phyloP scores from a whole-genome alignment of 306 rosid genomes.

The Trifolium dubium region DNA sequence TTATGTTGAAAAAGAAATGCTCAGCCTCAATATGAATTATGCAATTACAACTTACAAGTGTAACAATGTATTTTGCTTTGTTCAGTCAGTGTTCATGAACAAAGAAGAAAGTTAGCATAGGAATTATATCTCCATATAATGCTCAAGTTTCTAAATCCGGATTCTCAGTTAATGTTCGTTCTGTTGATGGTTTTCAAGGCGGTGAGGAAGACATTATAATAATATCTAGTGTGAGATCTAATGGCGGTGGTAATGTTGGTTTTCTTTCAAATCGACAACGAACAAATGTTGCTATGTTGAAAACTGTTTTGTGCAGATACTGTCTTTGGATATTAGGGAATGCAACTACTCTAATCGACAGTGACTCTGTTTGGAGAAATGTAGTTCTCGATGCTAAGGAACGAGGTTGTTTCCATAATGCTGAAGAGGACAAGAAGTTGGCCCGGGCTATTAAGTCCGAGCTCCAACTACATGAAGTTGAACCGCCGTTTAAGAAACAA shows the following conservation, averaged over 20 bases:
- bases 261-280: constrained; percentile 55
- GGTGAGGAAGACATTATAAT: constrained; percentile 64
- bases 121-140: constrained; percentile 64
- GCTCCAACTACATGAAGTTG: constrained; percentile 8
- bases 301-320: constrained; percentile 42
- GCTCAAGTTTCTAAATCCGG: constrained; percentile 47
- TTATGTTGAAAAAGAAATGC: too few species aligned
- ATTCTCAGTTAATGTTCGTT: constrained; percentile 53
- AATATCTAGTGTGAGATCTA: constrained; percentile 48
- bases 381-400: constrained; percentile 50
- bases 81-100: background rate
- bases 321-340: constrained; percentile 61
- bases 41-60: background rate
- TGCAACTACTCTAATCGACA: constrained; percentile 43
- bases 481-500: background rate
- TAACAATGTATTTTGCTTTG: background rate
- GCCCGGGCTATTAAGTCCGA: constrained; percentile 36
- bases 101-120: constrained; percentile 55
- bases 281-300: constrained; percentile 58
- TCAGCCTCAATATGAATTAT: background rate
- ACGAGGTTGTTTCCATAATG: constrained; percentile 45
- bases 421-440: constrained; percentile 35
- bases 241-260: constrained; percentile 48
- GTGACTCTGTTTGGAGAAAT: constrained; percentile 46
- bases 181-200: constrained; percentile 71